These are phyloP conservation scores for Phialophora tarda DNA, from an alignment of 2,329 filamentous ascomycete genomes.

Conservation along the genomic window DNA sequence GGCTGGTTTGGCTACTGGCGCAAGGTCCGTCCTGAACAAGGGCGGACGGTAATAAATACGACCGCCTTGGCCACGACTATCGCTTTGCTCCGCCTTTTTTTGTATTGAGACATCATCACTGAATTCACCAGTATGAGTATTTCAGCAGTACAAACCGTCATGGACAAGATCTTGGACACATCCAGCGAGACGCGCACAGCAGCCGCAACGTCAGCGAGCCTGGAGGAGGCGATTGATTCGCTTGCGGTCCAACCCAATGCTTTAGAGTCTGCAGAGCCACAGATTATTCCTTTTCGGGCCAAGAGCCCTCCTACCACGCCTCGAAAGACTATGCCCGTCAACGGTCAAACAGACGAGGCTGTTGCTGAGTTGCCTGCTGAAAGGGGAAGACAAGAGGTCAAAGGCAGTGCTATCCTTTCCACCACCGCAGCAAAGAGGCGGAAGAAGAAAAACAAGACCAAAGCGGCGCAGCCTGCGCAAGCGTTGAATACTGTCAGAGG, in stretches of 20 bases:
- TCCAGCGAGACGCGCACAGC: constrained; percentile 3
- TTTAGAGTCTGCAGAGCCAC: constrained; percentile 32
- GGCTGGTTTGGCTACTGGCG: constrained; percentile 54
- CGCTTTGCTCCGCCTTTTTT: constrained; percentile 1
- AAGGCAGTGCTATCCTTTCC: constrained; percentile 42
- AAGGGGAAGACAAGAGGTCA: constrained; percentile 38
- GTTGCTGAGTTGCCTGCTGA: constrained; percentile 14
- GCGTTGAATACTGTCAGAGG: constrained; percentile 50
- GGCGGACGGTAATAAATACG: constrained; percentile 57
- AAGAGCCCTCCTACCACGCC: constrained; percentile 36
- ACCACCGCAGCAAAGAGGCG: constrained; percentile 45
- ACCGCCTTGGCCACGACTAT: constrained; percentile 12
- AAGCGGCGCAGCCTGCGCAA: constrained; percentile 41
- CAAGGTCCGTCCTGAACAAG: constrained; percentile 58
- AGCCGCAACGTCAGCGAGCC: constrained; percentile 14
- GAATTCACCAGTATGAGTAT: constrained; percentile 29
- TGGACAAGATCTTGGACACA: constrained; percentile 25
- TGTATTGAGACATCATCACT: constrained; percentile 7
- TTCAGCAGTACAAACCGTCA: constrained; percentile 28
- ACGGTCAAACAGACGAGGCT: constrained; percentile 8
- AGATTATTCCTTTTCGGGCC: constrained; percentile 38
- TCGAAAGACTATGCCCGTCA: constrained; percentile 21
- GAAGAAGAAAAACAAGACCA: constrained; percentile 50
- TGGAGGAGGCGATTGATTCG: constrained; percentile 28
- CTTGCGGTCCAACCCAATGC: constrained; percentile 26